Evolutionary conservation across 108 stramenopile genomes (phyloP).

Genomic region (Cylindrotheca fusiformis): DNA sequence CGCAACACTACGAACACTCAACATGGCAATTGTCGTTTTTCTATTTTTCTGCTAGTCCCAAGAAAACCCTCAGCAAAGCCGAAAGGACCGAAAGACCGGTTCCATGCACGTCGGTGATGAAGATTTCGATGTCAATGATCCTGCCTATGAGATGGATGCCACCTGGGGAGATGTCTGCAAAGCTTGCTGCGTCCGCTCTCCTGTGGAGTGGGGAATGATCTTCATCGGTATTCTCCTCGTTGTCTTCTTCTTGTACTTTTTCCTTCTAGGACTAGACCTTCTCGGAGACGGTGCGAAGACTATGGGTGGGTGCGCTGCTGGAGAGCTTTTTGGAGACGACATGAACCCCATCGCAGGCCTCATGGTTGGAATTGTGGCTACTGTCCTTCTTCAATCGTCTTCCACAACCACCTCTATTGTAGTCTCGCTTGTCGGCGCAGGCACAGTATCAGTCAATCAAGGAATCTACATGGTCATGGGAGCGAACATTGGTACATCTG

Average conservation of each 20-base stretch:
- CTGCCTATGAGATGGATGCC: constrained; percentile 36
- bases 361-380: constrained; percentile 77
- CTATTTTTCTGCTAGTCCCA: too few species aligned
- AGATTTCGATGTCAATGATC: constrained; percentile 43
- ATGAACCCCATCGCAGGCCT: constrained; percentile 81
- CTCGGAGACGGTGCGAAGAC: constrained; percentile 79
- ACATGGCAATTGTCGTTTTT: too few species aligned
- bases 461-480: constrained; percentile 90
- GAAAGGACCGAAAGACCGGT: constrained; percentile 56
- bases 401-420: constrained; percentile 85
- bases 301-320: constrained; percentile 76
- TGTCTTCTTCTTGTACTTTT: constrained; percentile 86
- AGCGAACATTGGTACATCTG: constrained; percentile 83
- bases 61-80: background rate
- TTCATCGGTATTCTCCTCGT: constrained; percentile 44
- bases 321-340: constrained; percentile 63
- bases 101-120: constrained; percentile 68
- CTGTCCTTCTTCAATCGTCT: constrained; percentile 84
- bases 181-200: constrained; percentile 66
- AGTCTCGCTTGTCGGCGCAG: constrained; percentile 70
- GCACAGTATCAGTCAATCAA: constrained; percentile 45
- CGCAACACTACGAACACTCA: too few species aligned
- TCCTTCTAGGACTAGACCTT: constrained; percentile 76
- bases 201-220: constrained; percentile 53
- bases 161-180: constrained; percentile 74